Evolutionary conservation across 306 rosid genomes (phyloP), one percentile per base, ranked within the genome.

Genomic region (Gastrolobium bilobum): DNA sequence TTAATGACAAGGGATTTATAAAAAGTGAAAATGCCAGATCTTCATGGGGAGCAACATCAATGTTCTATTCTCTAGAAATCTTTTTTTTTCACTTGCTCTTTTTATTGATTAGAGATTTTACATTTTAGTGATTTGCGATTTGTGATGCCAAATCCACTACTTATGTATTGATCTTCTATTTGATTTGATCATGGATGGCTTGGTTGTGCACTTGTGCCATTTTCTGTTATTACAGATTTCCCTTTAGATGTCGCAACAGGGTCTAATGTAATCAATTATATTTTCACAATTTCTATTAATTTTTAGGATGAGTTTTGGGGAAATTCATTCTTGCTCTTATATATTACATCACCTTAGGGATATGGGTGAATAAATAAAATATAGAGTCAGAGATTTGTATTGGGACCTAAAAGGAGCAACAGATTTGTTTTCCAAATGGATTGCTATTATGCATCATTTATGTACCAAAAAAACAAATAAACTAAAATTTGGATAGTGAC

Each of bases 31-130:
- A 66, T 26, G 52, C 35, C 3, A 6, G 20, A 50, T 4, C 68
- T 66, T 86, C 39, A 33, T n/a, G 71, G 77, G 57, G 60, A 82
- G 83, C 80, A 48, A 37, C 58, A 42, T 73, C 44, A 7, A 75
- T 7, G 4, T 75, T 78, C 63, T 71, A 60, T 10, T 43, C 39
- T 85, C n/a, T 73, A 11, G 2, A 15, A 64, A 51, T 51, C 43
- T 67, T 7, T 47, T 77, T 1, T 8, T 44, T 44, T 5, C 4
- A 7, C 2, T 4, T 47, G 5, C 60, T 48, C 52, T 26, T 68
- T n/a, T 31, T 44, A 9, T 2, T 48, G 38, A 10, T 52, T 63
- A 61, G 33, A 30, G 31, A 31, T 48, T 42, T 64, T 48, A 15
- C 59, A 34, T 47, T 9, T 81, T 38, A 31, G 67, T 35, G 11